Conservation (phyloP, 306 rosid species). For the Rosa multiflora region DNA sequence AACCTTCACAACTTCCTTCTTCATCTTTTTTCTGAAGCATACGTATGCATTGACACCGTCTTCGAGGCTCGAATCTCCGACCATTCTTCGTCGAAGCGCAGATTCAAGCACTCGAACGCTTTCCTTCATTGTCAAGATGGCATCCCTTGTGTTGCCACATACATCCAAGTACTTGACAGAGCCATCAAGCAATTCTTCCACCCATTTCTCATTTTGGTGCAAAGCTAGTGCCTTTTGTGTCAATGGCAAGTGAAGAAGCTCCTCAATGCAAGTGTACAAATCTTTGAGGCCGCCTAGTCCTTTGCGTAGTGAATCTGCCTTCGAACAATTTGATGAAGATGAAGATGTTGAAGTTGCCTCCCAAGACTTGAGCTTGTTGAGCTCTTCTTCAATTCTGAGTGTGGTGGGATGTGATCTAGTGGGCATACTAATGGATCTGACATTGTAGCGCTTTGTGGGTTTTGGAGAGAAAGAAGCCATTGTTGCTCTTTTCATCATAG, state of each 20-base stretch:
- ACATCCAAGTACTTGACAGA: conserved; percentile 58
- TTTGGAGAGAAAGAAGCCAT: conserved; percentile 50
- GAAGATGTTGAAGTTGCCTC: conserved; percentile 29
- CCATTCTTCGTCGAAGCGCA: conserved; percentile 51
- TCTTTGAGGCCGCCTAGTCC: conserved; percentile 46
- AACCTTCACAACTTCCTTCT: conserved; percentile 40
- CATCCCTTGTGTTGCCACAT: conserved; percentile 50
- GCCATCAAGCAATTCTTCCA: conserved; percentile 52
- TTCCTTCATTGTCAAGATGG: conserved; percentile 38
- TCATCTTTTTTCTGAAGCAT: conserved; percentile 42
- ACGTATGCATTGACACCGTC: conserved; percentile 35
- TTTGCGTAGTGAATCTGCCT: conserved; percentile 33
- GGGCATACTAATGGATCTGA: conserved; percentile 70
- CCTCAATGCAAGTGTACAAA: conserved; percentile 45
- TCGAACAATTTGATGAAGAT: conserved; percentile 33
- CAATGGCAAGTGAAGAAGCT: conserved; percentile 52
- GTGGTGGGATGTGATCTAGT: conserved; percentile 78
- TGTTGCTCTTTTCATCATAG: conserved; percentile 35
- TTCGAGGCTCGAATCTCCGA: conserved; percentile 45
- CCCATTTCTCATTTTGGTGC: conserved; percentile 52
- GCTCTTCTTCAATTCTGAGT: conserved; percentile 42
- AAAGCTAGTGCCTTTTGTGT: conserved; percentile 55
- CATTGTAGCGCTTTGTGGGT: conserved; percentile 31
- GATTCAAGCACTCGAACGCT: conserved; percentile 56
- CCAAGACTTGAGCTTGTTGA: conserved; percentile 50